Percentiles rank a stretch among this genome's conserved stretches.
These are phyloP conservation scores for Tylopilus plumbeoviolaceoides DNA, from an alignment of 768 basidiomycete species.

Conservation along the genomic window DNA sequence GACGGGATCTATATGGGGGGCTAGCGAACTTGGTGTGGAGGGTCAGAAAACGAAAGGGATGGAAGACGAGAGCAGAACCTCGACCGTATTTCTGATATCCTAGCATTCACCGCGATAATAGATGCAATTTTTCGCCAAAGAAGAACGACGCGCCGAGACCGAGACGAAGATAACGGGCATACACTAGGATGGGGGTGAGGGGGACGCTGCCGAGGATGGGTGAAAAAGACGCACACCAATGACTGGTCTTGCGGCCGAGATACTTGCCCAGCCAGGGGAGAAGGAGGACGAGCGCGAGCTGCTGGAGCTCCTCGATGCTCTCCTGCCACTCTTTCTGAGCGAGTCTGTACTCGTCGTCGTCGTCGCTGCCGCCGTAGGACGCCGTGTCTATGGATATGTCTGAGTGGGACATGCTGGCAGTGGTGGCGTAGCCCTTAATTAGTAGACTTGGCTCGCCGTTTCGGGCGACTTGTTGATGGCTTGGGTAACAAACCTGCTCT, in stretches of 20 bases:
- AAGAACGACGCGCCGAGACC: slow-evolving; percentile 67
- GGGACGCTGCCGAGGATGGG: slow-evolving; percentile 1
- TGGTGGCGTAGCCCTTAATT: slow-evolving; percentile 17
- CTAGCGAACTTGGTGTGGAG: slow-evolving; percentile 47
- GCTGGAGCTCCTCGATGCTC: slow-evolving; percentile 77
- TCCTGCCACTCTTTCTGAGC: slow-evolving; percentile 95
- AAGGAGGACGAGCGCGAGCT: slow-evolving; percentile 74
- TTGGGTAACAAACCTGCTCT: slow-evolving; percentile 5
- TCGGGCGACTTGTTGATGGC: slow-evolving; percentile 10
- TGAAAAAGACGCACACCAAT: slow-evolving; percentile 62
- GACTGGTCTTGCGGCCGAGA: slow-evolving; percentile 80
- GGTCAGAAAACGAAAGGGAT: slow-evolving; percentile 40
- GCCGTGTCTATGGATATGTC: slow-evolving; percentile 54
- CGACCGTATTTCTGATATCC: slow-evolving; percentile 25
- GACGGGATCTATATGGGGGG: slow-evolving; percentile 42
- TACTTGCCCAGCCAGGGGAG: slow-evolving; percentile 87
- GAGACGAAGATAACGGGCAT: slow-evolving; percentile 63
- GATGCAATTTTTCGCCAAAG: slow-evolving; percentile 34
- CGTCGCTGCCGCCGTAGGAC: slow-evolving; percentile 57
- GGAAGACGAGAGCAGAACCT: slow-evolving; percentile 27
- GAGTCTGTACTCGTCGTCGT: slow-evolving; percentile 58
- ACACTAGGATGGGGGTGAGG: slow-evolving; percentile 44
- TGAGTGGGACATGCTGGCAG: slow-evolving; percentile 64
- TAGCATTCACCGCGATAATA: slow-evolving; percentile 18
- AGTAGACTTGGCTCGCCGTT: background rate